phyloP scores from a whole-genome alignment of 257 asterid genomes.

The Linderniella brevidens region DNA sequence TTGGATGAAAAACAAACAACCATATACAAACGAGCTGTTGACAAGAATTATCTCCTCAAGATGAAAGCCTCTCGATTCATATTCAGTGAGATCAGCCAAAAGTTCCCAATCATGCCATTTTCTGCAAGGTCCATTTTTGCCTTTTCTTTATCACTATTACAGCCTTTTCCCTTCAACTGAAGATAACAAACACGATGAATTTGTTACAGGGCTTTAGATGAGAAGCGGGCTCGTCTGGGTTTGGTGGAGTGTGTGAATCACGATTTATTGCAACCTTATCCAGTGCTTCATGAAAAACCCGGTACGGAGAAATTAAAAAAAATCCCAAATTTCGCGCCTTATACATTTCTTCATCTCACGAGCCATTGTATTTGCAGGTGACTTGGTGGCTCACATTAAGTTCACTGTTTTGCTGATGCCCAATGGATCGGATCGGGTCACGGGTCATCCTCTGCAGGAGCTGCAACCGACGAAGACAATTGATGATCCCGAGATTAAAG shows the following conservation, averaged over 20 bases:
- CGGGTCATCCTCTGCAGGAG: constrained; percentile 48
- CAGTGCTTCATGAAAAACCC: constrained; percentile 85
- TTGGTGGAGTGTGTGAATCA: constrained; percentile 76
- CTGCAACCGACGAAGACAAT: constrained; percentile 19
- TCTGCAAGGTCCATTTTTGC: constrained; percentile 36
- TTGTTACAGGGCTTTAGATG: constrained; percentile 71
- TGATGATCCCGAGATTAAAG: constrained; percentile 21
- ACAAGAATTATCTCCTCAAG: constrained; percentile 63
- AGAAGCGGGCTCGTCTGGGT: constrained; percentile 82
- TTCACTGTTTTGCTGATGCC: constrained; percentile 70
- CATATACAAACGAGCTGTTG: constrained; percentile 79
- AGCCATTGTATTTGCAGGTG: constrained; percentile 29
- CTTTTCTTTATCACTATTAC: background rate
- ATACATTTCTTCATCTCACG: too few relatives aligned
- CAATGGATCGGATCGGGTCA: constrained; percentile 63
- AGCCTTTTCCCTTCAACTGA: background rate
- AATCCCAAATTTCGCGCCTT: background rate
- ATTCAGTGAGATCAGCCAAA: constrained; percentile 73
- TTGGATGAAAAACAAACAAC: constrained; percentile 91
- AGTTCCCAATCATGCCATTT: constrained; percentile 74
- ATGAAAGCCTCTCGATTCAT: constrained; percentile 87
- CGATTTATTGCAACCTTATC: constrained; percentile 78
- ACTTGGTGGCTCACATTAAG: constrained; percentile 64
- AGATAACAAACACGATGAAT: constrained; percentile 2
- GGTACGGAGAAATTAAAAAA: constrained; percentile 20